Conservation (phyloP, 768 basidiomycete species). For the Butyriboletus loyo region DNA sequence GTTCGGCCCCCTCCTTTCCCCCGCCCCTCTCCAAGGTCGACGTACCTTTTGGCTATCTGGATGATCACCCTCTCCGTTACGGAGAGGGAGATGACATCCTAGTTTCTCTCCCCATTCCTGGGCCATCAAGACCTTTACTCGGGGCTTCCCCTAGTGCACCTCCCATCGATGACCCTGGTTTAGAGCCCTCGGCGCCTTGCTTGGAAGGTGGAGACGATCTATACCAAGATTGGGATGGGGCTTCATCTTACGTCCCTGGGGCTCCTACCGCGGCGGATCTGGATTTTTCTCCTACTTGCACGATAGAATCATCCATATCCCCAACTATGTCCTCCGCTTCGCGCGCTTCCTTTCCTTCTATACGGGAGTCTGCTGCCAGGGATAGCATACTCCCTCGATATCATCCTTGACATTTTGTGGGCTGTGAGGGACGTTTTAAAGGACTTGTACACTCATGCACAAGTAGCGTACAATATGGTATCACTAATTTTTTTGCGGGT, state of each 20-base stretch:
- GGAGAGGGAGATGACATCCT: constrained; percentile 29
- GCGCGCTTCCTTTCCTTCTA: constrained; percentile 1
- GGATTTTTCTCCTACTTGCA: neutral
- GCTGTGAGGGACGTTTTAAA: neutral
- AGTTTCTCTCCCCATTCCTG: constrained; percentile 34
- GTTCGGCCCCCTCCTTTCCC: constrained; percentile 24
- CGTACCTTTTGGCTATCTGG: constrained; percentile 36
- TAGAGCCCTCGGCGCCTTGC: constrained; percentile 49
- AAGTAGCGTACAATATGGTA: constrained; percentile 22
- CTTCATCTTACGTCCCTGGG: constrained; percentile 4
- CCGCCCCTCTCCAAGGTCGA: constrained; percentile 40
- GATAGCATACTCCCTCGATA: constrained; percentile 29
- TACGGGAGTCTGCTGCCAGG: constrained; percentile 1
- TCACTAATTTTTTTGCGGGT: constrained; percentile 21
- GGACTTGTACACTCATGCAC: constrained; percentile 18
- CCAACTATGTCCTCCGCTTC: neutral
- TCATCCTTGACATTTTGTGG: constrained; percentile 21
- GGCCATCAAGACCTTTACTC: constrained; percentile 46
- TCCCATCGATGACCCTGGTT: constrained; percentile 23
- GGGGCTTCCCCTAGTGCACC: constrained; percentile 36
- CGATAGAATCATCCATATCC: neutral
- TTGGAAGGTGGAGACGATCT: constrained; percentile 23
- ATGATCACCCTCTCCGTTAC: constrained; percentile 38
- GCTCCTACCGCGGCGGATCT: neutral
- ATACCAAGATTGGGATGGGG: constrained; percentile 22